Evolutionary conservation across 495 filamentous ascomycete species (phyloP).

Genomic region (Penicillium nucicola): DNA sequence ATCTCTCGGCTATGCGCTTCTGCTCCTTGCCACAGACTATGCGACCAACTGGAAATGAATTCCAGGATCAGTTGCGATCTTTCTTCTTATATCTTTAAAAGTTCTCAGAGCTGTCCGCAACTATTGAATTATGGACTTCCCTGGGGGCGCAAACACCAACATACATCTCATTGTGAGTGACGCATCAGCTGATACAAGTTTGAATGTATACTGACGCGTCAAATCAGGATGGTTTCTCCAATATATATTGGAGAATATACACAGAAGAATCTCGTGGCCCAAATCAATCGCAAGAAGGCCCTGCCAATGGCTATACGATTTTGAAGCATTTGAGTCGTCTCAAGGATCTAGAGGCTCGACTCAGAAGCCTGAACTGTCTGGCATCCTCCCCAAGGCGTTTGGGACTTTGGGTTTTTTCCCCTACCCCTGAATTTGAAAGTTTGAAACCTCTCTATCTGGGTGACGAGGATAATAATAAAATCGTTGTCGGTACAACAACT

Average conservation of each 20-base stretch:
- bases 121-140: conserved; percentile 47
- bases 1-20: conserved; percentile 5
- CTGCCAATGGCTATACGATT: conserved; percentile 41
- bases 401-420: conserved; percentile 43
- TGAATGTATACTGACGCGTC: conserved; percentile 12
- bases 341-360: conserved; percentile 41
- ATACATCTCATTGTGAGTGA: conserved; percentile 45
- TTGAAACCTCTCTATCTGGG: conserved; percentile 27
- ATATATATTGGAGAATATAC: conserved; percentile 49
- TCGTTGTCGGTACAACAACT: conserved; percentile 31
- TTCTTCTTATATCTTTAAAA: conserved; percentile 27
- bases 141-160: conserved; percentile 45
- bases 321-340: conserved; percentile 45
- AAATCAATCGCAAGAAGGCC: conserved; percentile 33
- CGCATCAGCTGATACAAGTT: neutral
- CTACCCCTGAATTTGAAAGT: conserved; percentile 41
- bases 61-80: conserved; percentile 20
- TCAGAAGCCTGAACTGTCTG: conserved; percentile 37
- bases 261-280: conserved; percentile 38
- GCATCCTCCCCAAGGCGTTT: conserved; percentile 43
- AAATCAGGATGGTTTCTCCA: conserved; percentile 46
- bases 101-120: conserved; percentile 28
- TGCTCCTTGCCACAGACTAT: conserved; percentile 5
- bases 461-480: conserved; percentile 30
- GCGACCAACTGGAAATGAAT: conserved; percentile 37